phyloP scores from a whole-genome alignment of 805 yeast genomes.

The Yarrowia deformans region DNA sequence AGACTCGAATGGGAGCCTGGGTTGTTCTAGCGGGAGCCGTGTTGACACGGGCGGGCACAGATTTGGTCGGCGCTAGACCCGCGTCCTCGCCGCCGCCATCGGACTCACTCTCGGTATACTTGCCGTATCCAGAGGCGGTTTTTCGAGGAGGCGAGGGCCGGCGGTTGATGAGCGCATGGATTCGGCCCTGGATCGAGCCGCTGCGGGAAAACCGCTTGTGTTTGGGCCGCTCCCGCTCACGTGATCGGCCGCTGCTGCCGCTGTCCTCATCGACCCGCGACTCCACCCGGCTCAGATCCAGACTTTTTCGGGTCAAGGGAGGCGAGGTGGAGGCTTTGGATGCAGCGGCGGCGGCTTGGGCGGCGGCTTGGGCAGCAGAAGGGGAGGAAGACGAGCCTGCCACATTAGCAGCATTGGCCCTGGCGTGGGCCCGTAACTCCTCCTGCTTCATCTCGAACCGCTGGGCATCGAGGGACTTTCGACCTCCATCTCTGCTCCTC shows the following conservation, averaged over 20 bases:
- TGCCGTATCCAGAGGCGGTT: conserved; percentile 85
- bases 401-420: conserved; percentile 12
- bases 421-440: conserved; percentile 35
- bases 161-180: conserved; percentile 48
- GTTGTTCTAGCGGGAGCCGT: conserved; percentile 26
- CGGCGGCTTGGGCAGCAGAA: conserved; percentile 10
- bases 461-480: conserved; percentile 31
- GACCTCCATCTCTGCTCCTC: conserved; percentile 24
- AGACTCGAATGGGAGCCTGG: conserved; percentile 9
- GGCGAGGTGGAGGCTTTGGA: conserved; percentile 15
- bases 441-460: conserved; percentile 33
- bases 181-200: conserved; percentile 52
- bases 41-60: conserved; percentile 18
- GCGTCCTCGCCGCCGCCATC: conserved; percentile 39
- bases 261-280: conserved; percentile 22
- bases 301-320: conserved; percentile 15
- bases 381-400: conserved; percentile 1
- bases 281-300: conserved; percentile 33
- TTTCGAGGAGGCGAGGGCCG: conserved; percentile 57
- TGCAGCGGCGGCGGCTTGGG: conserved; percentile 1
- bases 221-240: conserved; percentile 32
- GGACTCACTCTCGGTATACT: conserved; percentile 59
- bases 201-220: conserved; percentile 45
- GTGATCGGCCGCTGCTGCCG: neutral
- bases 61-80: conserved; percentile 3